phyloP scores from a whole-genome alignment of 768 basidiomycete species.

The Tulasnella sp. region DNA sequence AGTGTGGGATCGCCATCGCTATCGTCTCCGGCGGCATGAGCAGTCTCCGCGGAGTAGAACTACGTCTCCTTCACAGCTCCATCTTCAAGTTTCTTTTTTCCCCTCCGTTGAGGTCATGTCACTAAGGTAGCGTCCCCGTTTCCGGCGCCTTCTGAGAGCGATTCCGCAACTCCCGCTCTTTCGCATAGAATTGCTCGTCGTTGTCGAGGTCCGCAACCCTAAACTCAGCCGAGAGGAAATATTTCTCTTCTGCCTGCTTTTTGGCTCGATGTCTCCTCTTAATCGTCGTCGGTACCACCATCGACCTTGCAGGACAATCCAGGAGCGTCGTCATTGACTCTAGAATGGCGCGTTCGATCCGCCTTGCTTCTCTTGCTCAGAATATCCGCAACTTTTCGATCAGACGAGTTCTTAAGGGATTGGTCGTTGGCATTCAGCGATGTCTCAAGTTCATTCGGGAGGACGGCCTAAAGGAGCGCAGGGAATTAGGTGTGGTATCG shows the following conservation, averaged over 20 bases:
- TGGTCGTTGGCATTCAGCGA: slow-evolving; percentile 69
- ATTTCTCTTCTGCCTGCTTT: slow-evolving; percentile 56
- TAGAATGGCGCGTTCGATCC: slow-evolving; percentile 39
- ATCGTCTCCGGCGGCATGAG: not conserved
- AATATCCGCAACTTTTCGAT: slow-evolving; percentile 59
- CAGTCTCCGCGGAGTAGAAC: no score
- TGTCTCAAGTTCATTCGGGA: slow-evolving; percentile 55
- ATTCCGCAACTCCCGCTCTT: slow-evolving; percentile 48
- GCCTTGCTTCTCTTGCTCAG: slow-evolving; percentile 51
- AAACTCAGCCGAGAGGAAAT: slow-evolving; percentile 84
- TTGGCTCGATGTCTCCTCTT: slow-evolving; percentile 31
- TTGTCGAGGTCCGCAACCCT: slow-evolving; percentile 76
- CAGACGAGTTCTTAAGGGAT: slow-evolving; percentile 71
- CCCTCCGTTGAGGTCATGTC: slow-evolving; percentile 41
- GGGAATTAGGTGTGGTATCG: slow-evolving; percentile 54
- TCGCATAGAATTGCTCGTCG: slow-evolving; percentile 72
- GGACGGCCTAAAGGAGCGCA: slow-evolving; percentile 79
- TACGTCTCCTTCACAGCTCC: slow-evolving; percentile 7
- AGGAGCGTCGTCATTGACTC: not conserved
- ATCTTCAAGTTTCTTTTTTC: slow-evolving; percentile 36
- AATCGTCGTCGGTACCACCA: slow-evolving; percentile 26
- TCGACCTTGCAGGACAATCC: slow-evolving; percentile 35
- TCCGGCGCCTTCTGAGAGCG: slow-evolving; percentile 35
- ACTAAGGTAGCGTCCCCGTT: slow-evolving; percentile 31
- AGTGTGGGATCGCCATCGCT: not conserved